These are phyloP conservation scores for Eutrema heterophyllum DNA, from an alignment of 345 rosid genomes.

Conservation along the genomic window DNA sequence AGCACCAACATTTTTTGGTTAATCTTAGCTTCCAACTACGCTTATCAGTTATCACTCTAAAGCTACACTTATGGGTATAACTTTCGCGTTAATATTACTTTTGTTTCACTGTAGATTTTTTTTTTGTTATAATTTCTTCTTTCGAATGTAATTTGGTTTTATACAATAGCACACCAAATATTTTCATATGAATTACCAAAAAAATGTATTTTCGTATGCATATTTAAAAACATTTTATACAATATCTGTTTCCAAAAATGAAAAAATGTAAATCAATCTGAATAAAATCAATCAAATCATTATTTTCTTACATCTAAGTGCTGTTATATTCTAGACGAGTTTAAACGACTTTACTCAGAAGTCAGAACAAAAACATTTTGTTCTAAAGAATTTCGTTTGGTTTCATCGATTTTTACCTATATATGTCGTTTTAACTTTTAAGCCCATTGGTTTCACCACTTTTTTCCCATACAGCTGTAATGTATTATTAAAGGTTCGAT, in stretches of 20 bases:
- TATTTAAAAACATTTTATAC: background rate
- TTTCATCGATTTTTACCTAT: background rate
- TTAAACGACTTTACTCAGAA: background rate
- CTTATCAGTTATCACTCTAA: background rate
- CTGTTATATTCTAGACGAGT: background rate
- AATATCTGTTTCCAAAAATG: background rate
- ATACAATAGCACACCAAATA: background rate
- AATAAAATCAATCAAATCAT: background rate
- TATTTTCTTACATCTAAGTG: background rate
- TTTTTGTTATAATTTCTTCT: background rate
- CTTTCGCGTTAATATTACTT: background rate
- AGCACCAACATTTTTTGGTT: background rate
- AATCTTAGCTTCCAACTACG: background rate
- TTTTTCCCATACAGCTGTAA: conserved; percentile 13
- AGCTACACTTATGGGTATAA: background rate
- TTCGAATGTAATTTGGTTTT: background rate
- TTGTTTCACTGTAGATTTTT: background rate
- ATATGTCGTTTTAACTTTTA: background rate
- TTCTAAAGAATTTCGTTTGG: background rate
- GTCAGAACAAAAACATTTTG: background rate
- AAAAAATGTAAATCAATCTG: background rate
- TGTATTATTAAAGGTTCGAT: conserved; percentile 1
- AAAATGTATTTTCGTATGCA: too few relatives aligned
- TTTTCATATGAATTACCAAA: background rate
- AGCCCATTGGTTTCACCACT: background rate